Evolutionary conservation across 768 basidiomycete genomes (phyloP).

Genomic region (Serendipita sp.): DNA sequence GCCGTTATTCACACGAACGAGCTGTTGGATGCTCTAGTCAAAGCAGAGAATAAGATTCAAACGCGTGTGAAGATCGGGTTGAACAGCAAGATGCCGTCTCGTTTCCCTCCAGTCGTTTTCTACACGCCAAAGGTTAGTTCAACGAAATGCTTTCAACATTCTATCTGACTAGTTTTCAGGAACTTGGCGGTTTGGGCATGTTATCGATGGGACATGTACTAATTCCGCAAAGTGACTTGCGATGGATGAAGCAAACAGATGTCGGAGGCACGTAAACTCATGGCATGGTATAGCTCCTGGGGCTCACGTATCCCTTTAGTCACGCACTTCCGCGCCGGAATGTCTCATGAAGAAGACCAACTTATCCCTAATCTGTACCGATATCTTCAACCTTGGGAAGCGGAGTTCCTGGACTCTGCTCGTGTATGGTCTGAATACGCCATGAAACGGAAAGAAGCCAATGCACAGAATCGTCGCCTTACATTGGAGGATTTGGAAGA

Average conservation of each 20-base stretch:
- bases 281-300: background rate
- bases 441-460: constrained; percentile 99
- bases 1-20: constrained; percentile 97
- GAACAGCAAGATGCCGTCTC: constrained; percentile 98
- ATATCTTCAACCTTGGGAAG: constrained; percentile 94
- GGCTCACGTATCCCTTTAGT: constrained; percentile 30
- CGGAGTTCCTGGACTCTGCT: constrained; percentile 93
- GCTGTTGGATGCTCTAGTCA: constrained; percentile 87
- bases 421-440: constrained; percentile 99
- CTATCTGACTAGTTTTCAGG: constrained; percentile 26
- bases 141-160: background rate
- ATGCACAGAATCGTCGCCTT: constrained; percentile 90
- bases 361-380: constrained; percentile 96
- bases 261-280: constrained; percentile 45
- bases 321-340: constrained; percentile 97
- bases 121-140: constrained; percentile 72
- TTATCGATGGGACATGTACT: constrained; percentile 98
- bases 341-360: constrained; percentile 91
- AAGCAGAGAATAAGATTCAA: constrained; percentile 99
- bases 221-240: constrained; percentile 92
- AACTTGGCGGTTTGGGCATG: constrained; percentile 97
- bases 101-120: constrained; percentile 94
- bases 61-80: constrained; percentile 99
- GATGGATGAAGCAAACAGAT: constrained; percentile 98
- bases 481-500: constrained; percentile 97